Conservation (phyloP, 495 filamentous ascomycete species). For the Sporormia fimetaria region DNA sequence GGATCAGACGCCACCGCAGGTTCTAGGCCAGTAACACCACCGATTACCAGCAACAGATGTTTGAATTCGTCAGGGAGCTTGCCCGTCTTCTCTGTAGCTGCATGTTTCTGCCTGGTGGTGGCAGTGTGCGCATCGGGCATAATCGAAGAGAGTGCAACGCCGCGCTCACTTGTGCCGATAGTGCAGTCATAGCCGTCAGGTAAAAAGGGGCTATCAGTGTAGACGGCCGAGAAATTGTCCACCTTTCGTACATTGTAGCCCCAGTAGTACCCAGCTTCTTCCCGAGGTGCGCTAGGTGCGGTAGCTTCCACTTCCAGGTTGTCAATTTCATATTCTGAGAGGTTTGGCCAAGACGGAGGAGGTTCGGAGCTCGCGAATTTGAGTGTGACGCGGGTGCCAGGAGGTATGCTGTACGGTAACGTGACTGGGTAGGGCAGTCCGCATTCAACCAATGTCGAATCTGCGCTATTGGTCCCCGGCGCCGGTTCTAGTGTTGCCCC, state of each 20-base stretch:
- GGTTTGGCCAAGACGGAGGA: conserved; percentile 13
- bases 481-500: conserved; percentile 44
- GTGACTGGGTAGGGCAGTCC: conserved; percentile 42
- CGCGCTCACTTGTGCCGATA: conserved; percentile 67
- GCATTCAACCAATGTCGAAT: conserved; percentile 45
- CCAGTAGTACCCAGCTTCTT: conserved; percentile 65
- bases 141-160: conserved; percentile 36
- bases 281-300: conserved; percentile 48
- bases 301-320: conserved; percentile 41
- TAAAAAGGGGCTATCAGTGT: conserved; percentile 38
- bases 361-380: conserved; percentile 38
- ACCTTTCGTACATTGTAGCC: conserved; percentile 55
- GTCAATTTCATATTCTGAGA: conserved; percentile 5
- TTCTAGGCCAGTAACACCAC: conserved; percentile 61
- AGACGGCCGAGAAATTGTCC: conserved; percentile 48
- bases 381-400: conserved; percentile 54
- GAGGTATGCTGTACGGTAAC: conserved; percentile 38
- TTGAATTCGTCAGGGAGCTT: conserved; percentile 38
- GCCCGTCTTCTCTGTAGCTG: not conserved
- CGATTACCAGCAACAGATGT: conserved; percentile 61
- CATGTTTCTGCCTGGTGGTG: not conserved
- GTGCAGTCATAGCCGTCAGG: conserved; percentile 44
- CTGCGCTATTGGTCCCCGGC: not conserved
- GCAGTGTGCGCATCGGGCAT: not conserved
- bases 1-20: conserved; percentile 54